phyloP scores from a whole-genome alignment of 192 early-diverging fungal species.

The Backusella westeae region DNA sequence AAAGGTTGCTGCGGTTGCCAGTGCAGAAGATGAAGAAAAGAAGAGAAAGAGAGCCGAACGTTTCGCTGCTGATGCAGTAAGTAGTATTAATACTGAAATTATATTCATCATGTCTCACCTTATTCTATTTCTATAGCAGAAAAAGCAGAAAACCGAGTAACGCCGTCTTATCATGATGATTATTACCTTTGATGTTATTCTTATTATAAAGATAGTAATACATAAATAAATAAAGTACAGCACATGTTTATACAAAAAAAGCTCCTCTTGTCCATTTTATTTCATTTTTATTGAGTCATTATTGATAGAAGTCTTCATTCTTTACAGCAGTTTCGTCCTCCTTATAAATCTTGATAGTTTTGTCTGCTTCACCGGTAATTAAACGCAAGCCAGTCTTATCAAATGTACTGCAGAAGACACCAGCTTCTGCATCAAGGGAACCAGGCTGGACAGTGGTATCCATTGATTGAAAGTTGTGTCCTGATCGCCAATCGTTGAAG shows the following conservation, averaged over 20 bases:
- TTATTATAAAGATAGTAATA: not conserved
- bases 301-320: slow-evolving; percentile 33
- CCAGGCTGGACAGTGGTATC: slow-evolving; percentile 92
- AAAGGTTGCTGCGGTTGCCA: slow-evolving; percentile 9
- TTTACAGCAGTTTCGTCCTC: slow-evolving; percentile 77
- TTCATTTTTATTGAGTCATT: not conserved
- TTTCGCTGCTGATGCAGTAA: slow-evolving; percentile 29
- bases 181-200: not conserved
- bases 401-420: slow-evolving; percentile 94
- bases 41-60: slow-evolving; percentile 61
- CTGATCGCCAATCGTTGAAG: slow-evolving; percentile 97
- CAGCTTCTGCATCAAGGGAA: slow-evolving; percentile 92
- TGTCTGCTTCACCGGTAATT: slow-evolving; percentile 98
- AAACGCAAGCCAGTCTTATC: slow-evolving; percentile 92
- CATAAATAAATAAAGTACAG: too few relatives aligned
- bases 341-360: slow-evolving; percentile 98
- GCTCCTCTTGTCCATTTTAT: not conserved
- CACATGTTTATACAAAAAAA: not conserved
- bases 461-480: slow-evolving; percentile 90
- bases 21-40: slow-evolving; percentile 60
- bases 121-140: not conserved
- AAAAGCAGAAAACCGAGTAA: not conserved
- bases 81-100: not conserved
- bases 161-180: too few relatives aligned
- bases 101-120: not conserved